Evolutionary conservation across 1,284 basidiomycete species (phyloP), one percentile per base, ranked within the genome.

Genomic region (Phaffia rhodozyma): DNA sequence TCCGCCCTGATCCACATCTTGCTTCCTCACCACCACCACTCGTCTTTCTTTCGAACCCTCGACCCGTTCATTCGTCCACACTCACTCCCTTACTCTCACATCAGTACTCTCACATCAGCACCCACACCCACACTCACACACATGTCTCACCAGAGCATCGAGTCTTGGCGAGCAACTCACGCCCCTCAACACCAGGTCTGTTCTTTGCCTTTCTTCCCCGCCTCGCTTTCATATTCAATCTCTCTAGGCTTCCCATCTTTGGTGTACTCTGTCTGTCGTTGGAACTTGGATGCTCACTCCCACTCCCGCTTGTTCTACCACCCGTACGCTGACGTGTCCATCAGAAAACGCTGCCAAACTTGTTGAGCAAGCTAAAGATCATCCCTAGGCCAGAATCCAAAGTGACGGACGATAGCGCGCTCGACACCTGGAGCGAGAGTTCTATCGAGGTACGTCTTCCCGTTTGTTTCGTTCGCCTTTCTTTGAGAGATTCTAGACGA

Each of bases 281-380:
- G 32, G 9, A 34, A 5, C 32, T 34, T 9, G 9, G 4, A 34
- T 5, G 32, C 32, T 34, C 32, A 34, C 9, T 9, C 5, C 5
- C 9, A 9, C 32, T 34, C 32, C 32, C 32, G 32, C 21, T 32
- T 13, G 6, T 55, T 21, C 7, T 55, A 23, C 53, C 9, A 54
- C 52, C 11, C 9, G n/a, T 25, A n/a, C 30, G 30, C 30, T 3
- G 20, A 30, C 50, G 55, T 16, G 21, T 27, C 38, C 47, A 60
- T 27, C 48, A 49, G 47, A 60, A 52, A 30, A 34, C 63, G 25
- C 63, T 65, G 11, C 63, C 63, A 7, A 47, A 50, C 9, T 60
- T 65, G 1, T 50, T 65, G 25, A 55, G 53, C 52, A 65, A 65
- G 47, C 63, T 65, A 58, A 61, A 61, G 29, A 65, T 65, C 48